Conservation (phyloP, 495 filamentous ascomycete genomes). For the Aspergillus wentii region DNA sequence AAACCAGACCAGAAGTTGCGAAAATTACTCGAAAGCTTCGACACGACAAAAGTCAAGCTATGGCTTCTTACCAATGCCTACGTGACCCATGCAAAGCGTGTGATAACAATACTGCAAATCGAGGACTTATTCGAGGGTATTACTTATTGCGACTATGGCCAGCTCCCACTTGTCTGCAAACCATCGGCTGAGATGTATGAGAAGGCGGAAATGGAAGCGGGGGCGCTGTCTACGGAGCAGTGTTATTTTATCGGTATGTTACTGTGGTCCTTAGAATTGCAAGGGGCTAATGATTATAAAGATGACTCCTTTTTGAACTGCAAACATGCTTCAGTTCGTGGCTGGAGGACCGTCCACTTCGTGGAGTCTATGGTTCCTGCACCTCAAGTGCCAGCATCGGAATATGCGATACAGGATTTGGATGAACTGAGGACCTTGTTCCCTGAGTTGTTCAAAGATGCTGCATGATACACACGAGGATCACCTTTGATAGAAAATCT, state of each 20-base stretch:
- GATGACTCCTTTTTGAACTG: conserved; percentile 82
- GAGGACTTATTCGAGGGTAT: conserved; percentile 90
- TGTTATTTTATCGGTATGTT: conserved; percentile 86
- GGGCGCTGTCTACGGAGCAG: conserved; percentile 47
- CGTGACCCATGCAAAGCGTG: conserved; percentile 76
- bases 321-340: conserved; percentile 61
- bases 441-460: conserved; percentile 79
- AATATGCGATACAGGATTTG: conserved; percentile 65
- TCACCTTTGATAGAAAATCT: too few relatives aligned
- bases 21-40: conserved; percentile 70
- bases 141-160: conserved; percentile 83
- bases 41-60: conserved; percentile 70
- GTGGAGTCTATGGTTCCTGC: conserved; percentile 62
- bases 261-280: neutral
- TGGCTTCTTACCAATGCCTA: conserved; percentile 98
- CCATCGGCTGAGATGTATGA: conserved; percentile 77
- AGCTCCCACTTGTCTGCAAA: conserved; percentile 71
- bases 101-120: conserved; percentile 72
- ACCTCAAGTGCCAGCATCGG: conserved; percentile 55
- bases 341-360: conserved; percentile 79
- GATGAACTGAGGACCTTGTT: conserved; percentile 69
- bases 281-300: conserved; percentile 22
- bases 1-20: conserved; percentile 70
- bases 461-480: too few relatives aligned
- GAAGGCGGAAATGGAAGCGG: conserved; percentile 66